Base-by-base conservation (phyloP, 2,329 filamentous ascomycete genomes). In the Botrytis galanthina region DNA sequence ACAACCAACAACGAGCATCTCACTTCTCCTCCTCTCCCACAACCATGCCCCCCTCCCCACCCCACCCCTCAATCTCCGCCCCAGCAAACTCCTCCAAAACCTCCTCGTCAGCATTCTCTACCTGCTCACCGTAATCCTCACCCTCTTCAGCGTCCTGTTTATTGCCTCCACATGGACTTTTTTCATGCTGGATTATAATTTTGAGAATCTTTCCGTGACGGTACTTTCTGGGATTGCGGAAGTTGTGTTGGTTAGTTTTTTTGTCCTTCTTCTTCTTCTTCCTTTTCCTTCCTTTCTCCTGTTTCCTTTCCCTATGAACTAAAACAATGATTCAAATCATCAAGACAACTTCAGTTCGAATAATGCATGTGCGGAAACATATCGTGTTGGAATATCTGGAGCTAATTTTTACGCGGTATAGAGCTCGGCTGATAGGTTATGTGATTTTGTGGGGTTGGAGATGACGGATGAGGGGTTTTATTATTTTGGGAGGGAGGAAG, bases 291-390 rank as follows among this genome's bases (percentile, higher is more conserved):
- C 12, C 26, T 51, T 6, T 51, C 20, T 26, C 1, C 9, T 26
- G 1, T n/a, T n/a, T n/a, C n/a, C n/a, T n/a, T n/a, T n/a, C n/a
- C n/a, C n/a, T n/a, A n/a, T n/a, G n/a, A n/a, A n/a, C n/a, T n/a
- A n/a, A n/a, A n/a, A 54, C 0, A 2, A 54, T 14, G 12, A 7
- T 6, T 2, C 0, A 1, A 16, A 54, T n/a, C 12, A n/a, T 54
- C 48, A 3, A 16, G 48, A n/a, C 3, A 6, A n/a, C 5, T 14
- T 14, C 5, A 6, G 0, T 51, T 3, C 26, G 48, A 16, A n/a
- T 54, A 26, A 6, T 54, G 5, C 0, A 54, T 16, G 14, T 54
- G 26, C 10, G 26, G 26, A 54, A n/a, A 54, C 5, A n/a, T 51
- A 14, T 54, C 26, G 26, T 3, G 22, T 14, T n/a, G 6, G 12